Percentiles rank a stretch among this genome's conserved stretches.
Conservation (phyloP, 139 green algal genomes). For the Coccomyxa sp. region DNA sequence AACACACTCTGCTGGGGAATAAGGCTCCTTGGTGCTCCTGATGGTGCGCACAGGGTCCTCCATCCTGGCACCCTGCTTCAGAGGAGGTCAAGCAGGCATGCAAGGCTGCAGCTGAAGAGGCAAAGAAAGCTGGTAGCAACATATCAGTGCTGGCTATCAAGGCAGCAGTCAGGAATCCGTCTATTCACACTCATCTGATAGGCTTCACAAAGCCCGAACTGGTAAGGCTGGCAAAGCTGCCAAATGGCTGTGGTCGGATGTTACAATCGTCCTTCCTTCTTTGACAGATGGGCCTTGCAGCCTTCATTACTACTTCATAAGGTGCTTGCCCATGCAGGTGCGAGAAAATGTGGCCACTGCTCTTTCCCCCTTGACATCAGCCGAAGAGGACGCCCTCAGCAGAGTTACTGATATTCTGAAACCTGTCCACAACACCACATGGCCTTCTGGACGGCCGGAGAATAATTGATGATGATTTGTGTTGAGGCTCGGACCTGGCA, state of each 20-base stretch:
- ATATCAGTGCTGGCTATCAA: conserved; percentile 64
- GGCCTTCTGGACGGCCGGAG: conserved; percentile 66
- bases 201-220: conserved; percentile 63
- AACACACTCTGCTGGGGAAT: not conserved
- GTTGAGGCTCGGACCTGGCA: not conserved
- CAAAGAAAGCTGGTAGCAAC: conserved; percentile 33
- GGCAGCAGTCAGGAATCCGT: conserved; percentile 43
- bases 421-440: conserved; percentile 60
- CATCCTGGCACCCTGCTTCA: conserved; percentile 88
- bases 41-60: conserved; percentile 53
- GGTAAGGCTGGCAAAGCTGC: conserved; percentile 14
- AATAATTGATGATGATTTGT: conserved; percentile 53
- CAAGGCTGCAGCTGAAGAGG: conserved; percentile 41
- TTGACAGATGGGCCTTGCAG: no score
- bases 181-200: conserved; percentile 73
- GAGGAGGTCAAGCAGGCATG: conserved; percentile 54
- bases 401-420: conserved; percentile 57
- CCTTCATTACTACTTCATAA: no score
- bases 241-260: not conserved
- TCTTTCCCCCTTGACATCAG: conserved; percentile 42
- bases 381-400: conserved; percentile 27
- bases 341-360: conserved; percentile 52
- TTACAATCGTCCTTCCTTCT: not conserved
- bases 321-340: conserved; percentile 35
- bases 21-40: no score